These are phyloP conservation scores for Iris pallida DNA, from an alignment of 116 monocot genomes.

Conservation along the genomic window DNA sequence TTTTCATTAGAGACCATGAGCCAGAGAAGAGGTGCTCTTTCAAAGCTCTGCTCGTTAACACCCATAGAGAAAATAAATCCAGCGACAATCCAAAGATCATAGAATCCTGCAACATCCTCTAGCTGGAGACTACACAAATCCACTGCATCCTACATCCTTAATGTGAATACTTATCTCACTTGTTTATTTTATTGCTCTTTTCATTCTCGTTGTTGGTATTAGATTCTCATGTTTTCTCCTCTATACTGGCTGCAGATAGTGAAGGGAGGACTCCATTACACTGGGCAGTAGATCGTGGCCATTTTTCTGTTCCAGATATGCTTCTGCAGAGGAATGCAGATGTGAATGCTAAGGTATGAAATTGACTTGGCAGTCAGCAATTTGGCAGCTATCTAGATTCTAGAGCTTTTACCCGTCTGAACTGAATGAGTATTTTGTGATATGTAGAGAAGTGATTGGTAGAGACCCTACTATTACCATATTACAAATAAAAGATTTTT, in stretches of 20 bases:
- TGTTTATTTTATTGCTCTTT: too few relatives aligned
- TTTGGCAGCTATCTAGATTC: background rate
- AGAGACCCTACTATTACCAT: background rate
- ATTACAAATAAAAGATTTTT: too few relatives aligned
- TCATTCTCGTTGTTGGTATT: background rate
- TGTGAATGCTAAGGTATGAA: conserved; percentile 76
- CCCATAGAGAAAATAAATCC: too few relatives aligned
- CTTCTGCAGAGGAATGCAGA: conserved; percentile 67
- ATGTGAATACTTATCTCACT: too few relatives aligned
- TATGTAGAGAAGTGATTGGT: background rate
- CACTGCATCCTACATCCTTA: too few relatives aligned
- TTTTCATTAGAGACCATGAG: too few relatives aligned
- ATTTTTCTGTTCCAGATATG: conserved; percentile 48
- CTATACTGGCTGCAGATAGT: conserved; percentile 57
- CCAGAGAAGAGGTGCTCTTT: too few relatives aligned
- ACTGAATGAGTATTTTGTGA: background rate
- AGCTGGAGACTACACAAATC: too few relatives aligned
- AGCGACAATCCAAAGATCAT: too few relatives aligned
- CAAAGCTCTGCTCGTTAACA: too few relatives aligned
- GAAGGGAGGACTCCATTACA: conserved; percentile 90
- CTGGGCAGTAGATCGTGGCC: conserved; percentile 99
- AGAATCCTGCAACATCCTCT: too few relatives aligned
- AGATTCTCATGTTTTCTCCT: conserved; percentile 4
- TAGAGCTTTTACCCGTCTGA: too few relatives aligned
- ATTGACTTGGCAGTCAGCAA: background rate